Percentiles rank a stretch among this genome's conserved stretches.
phyloP scores from a whole-genome alignment of 1,284 basidiomycete genomes.

The Omphalotus olearius region DNA sequence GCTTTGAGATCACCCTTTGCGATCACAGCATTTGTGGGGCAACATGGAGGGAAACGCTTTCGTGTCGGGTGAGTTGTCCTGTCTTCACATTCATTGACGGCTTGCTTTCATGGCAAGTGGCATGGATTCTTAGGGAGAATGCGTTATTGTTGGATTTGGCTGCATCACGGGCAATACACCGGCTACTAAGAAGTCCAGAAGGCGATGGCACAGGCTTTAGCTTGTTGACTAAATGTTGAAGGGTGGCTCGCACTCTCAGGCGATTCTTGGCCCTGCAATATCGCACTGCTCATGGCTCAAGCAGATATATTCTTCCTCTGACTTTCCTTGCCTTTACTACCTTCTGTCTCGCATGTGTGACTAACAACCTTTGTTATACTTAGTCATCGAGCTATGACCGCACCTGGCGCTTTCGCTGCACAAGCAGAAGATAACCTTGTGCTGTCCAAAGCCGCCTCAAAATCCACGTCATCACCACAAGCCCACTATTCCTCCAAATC shows the following conservation, averaged over 20 bases:
- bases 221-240: too few relatives aligned
- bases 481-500: neutral
- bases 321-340: neutral
- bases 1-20: constrained; percentile 70
- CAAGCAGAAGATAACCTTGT: constrained; percentile 13
- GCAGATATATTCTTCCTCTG: neutral
- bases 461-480: constrained; percentile 6
- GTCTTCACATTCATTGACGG: neutral
- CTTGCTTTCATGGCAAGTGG: too few relatives aligned
- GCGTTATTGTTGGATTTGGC: too few relatives aligned
- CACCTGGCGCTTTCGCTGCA: constrained; percentile 29
- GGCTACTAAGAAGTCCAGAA: too few relatives aligned
- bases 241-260: too few relatives aligned
- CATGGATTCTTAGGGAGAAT: too few relatives aligned
- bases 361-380: constrained; percentile 7
- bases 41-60: constrained; percentile 71
- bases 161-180: too few relatives aligned
- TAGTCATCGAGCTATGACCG: constrained; percentile 44
- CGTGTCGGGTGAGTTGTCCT: constrained; percentile 59
- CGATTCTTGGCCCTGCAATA: too few relatives aligned
- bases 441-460: neutral
- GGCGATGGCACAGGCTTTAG: too few relatives aligned
- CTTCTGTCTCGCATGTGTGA: neutral
- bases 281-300: too few relatives aligned
- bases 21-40: constrained; percentile 73